These are phyloP conservation scores for Backusella liffmaniae DNA, from an alignment of 192 early-diverging fungal species.

Conservation along the genomic window DNA sequence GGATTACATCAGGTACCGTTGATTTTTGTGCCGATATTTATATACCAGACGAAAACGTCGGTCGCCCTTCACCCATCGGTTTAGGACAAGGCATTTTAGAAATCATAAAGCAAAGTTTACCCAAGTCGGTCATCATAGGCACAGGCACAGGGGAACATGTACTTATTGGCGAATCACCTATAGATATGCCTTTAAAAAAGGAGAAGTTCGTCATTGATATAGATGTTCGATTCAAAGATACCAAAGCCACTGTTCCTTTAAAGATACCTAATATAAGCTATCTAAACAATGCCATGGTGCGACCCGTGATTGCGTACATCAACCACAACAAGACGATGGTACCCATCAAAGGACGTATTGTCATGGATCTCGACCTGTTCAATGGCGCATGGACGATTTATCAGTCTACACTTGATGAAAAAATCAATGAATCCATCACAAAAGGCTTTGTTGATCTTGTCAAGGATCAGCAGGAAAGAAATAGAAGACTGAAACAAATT, in stretches of 20 bases:
- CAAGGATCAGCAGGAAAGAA: conserved; percentile 78
- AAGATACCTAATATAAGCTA: conserved; percentile 68
- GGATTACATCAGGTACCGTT: conserved; percentile 87
- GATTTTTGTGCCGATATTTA: conserved; percentile 75
- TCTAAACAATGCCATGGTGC: conserved; percentile 79
- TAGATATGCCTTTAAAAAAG: conserved; percentile 12
- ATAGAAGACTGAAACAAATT: conserved; percentile 78
- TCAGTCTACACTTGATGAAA: conserved; percentile 72
- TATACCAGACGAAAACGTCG: conserved; percentile 54
- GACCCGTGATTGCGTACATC: conserved; percentile 93
- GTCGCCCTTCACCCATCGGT: conserved; percentile 39
- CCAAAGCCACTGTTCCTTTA: conserved; percentile 86
- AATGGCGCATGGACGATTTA: conserved; percentile 94
- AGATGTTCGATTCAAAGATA: conserved; percentile 85
- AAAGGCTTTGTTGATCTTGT: conserved; percentile 77
- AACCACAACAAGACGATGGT: conserved; percentile 86
- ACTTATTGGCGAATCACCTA: conserved; percentile 22
- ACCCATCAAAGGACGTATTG: conserved; percentile 78
- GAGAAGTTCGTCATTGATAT: conserved; percentile 66
- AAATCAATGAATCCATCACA: conserved; percentile 78
- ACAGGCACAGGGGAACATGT: conserved; percentile 41
- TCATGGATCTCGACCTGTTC: conserved; percentile 76
- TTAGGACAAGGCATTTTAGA: conserved; percentile 64
- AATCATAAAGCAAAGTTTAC: conserved; percentile 59
- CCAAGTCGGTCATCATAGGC: conserved; percentile 45